phyloP scores from a whole-genome alignment of 306 rosid genomes.

The Pterocarpus santalinus region DNA sequence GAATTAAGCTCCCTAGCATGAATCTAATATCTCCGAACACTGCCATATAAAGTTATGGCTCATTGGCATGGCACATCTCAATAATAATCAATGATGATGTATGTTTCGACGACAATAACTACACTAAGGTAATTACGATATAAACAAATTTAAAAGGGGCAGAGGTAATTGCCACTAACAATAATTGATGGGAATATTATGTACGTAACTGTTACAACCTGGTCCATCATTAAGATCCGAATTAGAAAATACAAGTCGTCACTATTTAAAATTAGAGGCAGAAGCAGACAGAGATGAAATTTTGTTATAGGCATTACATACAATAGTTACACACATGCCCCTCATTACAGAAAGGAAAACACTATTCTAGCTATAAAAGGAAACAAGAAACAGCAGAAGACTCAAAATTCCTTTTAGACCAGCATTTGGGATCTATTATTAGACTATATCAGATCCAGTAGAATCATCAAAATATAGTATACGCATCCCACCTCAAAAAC shows the following conservation, averaged over 20 bases:
- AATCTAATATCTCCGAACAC: neutral
- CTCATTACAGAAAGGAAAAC: no score
- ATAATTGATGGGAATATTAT: conserved; percentile 11
- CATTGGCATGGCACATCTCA: neutral
- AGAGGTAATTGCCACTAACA: neutral
- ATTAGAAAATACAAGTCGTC: conserved; percentile 1
- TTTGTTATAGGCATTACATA: neutral
- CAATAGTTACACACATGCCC: neutral
- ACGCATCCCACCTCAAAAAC: no score
- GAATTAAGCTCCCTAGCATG: neutral
- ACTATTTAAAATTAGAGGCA: neutral
- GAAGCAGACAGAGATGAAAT: neutral
- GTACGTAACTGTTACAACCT: neutral
- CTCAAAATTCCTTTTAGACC: no score
- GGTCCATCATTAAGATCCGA: conserved; percentile 33
- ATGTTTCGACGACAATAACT: neutral
- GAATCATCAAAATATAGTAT: no score
- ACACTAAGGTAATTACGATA: neutral
- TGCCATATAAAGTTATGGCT: no score
- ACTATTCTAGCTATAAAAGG: no score
- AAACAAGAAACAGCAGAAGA: no score
- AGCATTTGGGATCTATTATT: no score
- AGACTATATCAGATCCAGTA: no score
- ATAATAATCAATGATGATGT: neutral
- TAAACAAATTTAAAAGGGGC: neutral